Conservation (phyloP, 2,329 filamentous ascomycete genomes). For the Mariannaea elegans region DNA sequence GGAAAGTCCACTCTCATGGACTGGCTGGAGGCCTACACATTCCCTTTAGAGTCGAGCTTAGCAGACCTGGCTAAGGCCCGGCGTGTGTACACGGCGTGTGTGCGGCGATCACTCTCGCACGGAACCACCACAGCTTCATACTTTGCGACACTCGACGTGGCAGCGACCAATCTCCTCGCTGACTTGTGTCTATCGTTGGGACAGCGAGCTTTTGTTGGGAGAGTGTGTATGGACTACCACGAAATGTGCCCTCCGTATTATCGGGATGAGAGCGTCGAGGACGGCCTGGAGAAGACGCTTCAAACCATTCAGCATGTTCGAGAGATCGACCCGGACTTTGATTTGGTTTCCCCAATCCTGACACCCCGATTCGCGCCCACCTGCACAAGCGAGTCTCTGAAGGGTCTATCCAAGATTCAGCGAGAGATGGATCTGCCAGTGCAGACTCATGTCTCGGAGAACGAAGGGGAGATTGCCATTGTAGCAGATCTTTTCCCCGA, state of each 20-base stretch:
- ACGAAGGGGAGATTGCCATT: conserved; percentile 75
- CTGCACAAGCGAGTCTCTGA: conserved; percentile 69
- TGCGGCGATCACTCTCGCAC: conserved; percentile 83
- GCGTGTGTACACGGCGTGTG: conserved; percentile 78
- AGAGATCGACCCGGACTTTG: conserved; percentile 69
- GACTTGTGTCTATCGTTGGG: conserved; percentile 81
- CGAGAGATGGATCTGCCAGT: conserved; percentile 70
- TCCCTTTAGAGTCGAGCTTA: conserved; percentile 87
- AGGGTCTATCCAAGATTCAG: conserved; percentile 71
- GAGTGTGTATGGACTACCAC: conserved; percentile 90
- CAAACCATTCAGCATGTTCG: conserved; percentile 72
- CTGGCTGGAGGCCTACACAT: conserved; percentile 95
- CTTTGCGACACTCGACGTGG: conserved; percentile 88
- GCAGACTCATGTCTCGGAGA: conserved; percentile 93
- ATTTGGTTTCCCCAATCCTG: conserved; percentile 79
- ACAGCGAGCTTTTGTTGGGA: conserved; percentile 89
- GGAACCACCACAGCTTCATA: conserved; percentile 96
- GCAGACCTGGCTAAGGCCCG: conserved; percentile 68
- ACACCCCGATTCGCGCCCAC: conserved; percentile 76
- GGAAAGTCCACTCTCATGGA: conserved; percentile 91
- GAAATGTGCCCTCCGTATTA: conserved; percentile 78
- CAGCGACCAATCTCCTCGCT: conserved; percentile 89
- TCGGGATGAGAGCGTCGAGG: conserved; percentile 72
- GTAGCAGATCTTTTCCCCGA: conserved; percentile 76
- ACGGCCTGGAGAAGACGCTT: conserved; percentile 64